Evolutionary conservation across 2,329 filamentous ascomycete genomes (phyloP), one percentile per base, ranked within the genome.

Genomic region (Neofusicoccum laricinum): DNA sequence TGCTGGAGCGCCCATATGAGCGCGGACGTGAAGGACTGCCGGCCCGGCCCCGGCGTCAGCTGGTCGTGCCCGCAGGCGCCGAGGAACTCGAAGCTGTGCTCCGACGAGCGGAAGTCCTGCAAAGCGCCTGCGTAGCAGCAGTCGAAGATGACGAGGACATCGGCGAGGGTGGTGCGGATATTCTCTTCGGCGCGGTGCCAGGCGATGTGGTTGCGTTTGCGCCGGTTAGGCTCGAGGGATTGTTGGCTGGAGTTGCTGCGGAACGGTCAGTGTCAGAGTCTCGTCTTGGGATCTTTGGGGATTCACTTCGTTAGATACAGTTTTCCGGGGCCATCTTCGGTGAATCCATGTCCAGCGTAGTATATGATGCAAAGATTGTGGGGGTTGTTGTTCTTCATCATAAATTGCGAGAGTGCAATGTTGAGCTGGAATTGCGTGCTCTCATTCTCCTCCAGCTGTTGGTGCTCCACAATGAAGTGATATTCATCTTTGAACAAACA

Each of bases 91-190:
- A 58, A 58, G 15, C 53, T 58, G 14, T 34, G 53, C 4, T 6
- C 12, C 5, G 0, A 1, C 11, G n/a, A 10, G 5, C 53, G 38
- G 53, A 53, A 63, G 6, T 64, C 64, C n/a, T 62, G 21, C 15
- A 67, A 61, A 30, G 65, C 62, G 14, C 67, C 67, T 3, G 69
- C 67, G 19, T 66, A 68, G 58, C 71, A 73, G 41, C 68, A 69
- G 62, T 73, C 71, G 21, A 73, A 66, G 4, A 73, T 71, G 21
- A 68, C 63, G 2, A 73, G 64, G 1, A 71, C 61, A 36, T 72
- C 71, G 25, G 65, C 61, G 1, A 66, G 34, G 0, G 63, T 61
- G 15, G 59, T 34, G 1, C 64, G 41, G 14, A 71, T 41, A 4
- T 32, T 30, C 5, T 36, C 38, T n/a, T 58, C 53, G 7, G 41